Conservation (phyloP, 345 rosid species). For the Nephelium lappaceum region DNA sequence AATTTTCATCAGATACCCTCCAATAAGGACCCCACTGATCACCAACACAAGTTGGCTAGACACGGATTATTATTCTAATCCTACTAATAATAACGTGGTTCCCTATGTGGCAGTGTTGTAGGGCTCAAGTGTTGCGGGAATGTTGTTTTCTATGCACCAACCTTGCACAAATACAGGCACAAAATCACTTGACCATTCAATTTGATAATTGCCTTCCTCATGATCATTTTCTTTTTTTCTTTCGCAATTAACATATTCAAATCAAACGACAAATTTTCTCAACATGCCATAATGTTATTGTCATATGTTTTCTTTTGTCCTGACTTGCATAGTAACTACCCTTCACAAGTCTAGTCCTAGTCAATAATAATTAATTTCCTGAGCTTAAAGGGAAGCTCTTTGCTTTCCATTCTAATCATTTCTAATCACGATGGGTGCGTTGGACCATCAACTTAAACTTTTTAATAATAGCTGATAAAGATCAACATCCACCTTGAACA, state of each 20-base stretch:
- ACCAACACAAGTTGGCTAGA: background rate
- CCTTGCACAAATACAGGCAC: background rate
- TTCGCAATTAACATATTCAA: background rate
- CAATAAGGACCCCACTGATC: slow-evolving; percentile 6
- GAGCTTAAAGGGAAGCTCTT: background rate
- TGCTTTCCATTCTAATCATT: background rate
- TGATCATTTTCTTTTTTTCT: background rate
- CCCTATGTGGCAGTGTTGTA: slow-evolving; percentile 17
- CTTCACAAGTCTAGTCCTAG: background rate
- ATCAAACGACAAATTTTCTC: background rate
- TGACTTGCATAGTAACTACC: background rate
- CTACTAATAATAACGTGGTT: background rate
- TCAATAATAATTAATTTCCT: background rate
- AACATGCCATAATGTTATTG: background rate
- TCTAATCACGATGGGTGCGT: background rate
- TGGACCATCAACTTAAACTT: background rate
- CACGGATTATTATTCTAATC: background rate
- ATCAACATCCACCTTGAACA: no score
- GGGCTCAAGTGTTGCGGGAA: background rate
- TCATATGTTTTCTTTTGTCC: slow-evolving; percentile 2
- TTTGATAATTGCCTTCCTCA: background rate
- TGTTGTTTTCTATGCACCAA: background rate
- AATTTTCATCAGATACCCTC: slow-evolving; percentile 10
- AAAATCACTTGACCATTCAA: no score
- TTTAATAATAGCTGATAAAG: no score